Base-by-base conservation (phyloP, 2,329 filamentous ascomycete genomes). In the Hypoxylon rubiginosum region DNA sequence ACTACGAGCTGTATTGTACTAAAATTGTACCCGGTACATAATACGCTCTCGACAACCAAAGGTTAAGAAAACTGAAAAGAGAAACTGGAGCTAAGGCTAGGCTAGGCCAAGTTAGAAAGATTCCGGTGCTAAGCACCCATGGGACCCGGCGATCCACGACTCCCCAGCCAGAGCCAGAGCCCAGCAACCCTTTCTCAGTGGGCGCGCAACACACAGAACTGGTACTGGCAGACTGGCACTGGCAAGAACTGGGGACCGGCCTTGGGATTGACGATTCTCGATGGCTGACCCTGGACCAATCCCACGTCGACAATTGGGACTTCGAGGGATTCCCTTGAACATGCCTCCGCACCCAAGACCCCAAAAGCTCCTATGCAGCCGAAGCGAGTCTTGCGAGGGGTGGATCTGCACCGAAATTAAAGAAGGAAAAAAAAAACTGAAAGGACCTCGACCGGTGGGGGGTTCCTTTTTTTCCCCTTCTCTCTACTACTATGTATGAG, bases 341-440 rank as follows among this genome's bases (percentile, higher is more conserved):
- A 36, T 67, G 52, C 64, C 67, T 67, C 64, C 67, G 61, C 67
- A 67, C 62, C 57, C 54, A 64, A 64, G 67, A 64, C 64, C 60
- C 60, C 57, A 64, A 65, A 63, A 63, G 52, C 61, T 66, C 62
- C 43, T 59, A 58, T 68, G 67, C 67, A 67, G 62, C 62, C 67
- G 67, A 70, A 68, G 67, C 67, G 65, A 69, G 63, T 58, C 48
- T 55, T 54, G 54, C 57, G 67, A 69, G 64, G 64, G 64, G 65
- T 69, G 67, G 67, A 70, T 70, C 67, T 70, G 65, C 67, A 64
- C 64, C 65, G 67, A 69, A 69, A 69, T 67, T 67, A 67, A 67
- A 61, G 21, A 55, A 58, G 26, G 26, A 39, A 62, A 10, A 56
- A 61, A 45, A 60, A 9, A 48, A 30, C 46, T 19, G 7, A 43